Evolutionary conservation across 768 basidiomycete genomes (phyloP).

Genomic region (Auricularia sp.): DNA sequence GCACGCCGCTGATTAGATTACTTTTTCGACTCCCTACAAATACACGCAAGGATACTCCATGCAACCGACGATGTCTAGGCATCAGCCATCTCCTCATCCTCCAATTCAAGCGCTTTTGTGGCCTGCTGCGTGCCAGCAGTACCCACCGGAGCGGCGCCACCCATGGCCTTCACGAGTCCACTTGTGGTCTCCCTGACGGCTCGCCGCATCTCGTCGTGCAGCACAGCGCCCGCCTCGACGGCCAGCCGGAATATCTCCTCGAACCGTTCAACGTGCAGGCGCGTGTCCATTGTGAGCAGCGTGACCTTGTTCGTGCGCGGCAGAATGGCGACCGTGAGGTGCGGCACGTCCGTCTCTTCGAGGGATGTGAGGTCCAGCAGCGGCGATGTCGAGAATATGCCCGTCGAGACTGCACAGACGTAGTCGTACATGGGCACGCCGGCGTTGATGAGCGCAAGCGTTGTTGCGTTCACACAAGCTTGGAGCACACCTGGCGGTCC

Average conservation of each 20-base stretch:
- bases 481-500: conserved; percentile 53
- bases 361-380: conserved; percentile 80
- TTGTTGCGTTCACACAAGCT: conserved; percentile 90
- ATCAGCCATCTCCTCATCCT: not conserved
- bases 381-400: conserved; percentile 70
- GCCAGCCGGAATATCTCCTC: conserved; percentile 80
- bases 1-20: no score
- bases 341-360: conserved; percentile 87
- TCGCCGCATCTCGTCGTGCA: conserved; percentile 76
- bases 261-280: conserved; percentile 87
- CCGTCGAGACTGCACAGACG: conserved; percentile 81
- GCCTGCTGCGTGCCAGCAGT: not conserved
- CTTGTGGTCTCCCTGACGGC: conserved; percentile 58
- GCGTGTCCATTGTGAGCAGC: conserved; percentile 85
- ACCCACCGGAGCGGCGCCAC: conserved; percentile 12
- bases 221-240: conserved; percentile 61
- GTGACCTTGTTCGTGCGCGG: conserved; percentile 80
- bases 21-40: no score
- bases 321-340: conserved; percentile 81
- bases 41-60: no score
- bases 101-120: not conserved
- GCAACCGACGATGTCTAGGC: not conserved
- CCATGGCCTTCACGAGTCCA: conserved; percentile 54
- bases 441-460: conserved; percentile 80
- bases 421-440: conserved; percentile 89